These are phyloP conservation scores for Castanea sativa DNA, from an alignment of 306 rosid genomes.

Conservation along the genomic window DNA sequence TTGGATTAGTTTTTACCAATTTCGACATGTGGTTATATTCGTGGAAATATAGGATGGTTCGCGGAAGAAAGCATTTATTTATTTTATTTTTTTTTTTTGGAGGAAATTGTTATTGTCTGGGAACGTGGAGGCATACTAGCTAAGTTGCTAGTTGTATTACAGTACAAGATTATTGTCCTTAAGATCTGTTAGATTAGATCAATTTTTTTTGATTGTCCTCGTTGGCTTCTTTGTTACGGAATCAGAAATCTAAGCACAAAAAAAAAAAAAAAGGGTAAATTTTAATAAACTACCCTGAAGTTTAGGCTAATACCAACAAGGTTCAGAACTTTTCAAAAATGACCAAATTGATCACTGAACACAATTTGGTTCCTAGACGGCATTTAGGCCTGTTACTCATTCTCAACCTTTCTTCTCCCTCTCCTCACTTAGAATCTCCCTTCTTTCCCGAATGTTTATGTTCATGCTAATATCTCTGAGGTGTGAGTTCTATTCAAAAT, in stretches of 20 bases:
- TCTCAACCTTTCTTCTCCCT: too few relatives aligned
- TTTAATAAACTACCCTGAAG: too few relatives aligned
- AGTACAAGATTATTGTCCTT: conserved; percentile 17
- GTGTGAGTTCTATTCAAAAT: too few relatives aligned
- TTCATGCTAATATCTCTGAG: too few relatives aligned
- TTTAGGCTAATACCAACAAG: too few relatives aligned
- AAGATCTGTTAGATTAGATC: not conserved
- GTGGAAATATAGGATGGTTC: conserved; percentile 3
- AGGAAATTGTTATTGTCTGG: conserved; percentile 3
- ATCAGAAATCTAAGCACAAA: not conserved
- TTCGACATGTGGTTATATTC: conserved; percentile 45
- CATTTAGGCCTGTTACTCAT: too few relatives aligned
- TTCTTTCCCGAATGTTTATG: too few relatives aligned
- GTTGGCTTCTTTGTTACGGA: not conserved
- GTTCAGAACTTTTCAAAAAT: too few relatives aligned
- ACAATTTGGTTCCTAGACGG: too few relatives aligned
- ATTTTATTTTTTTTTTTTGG: not conserved
- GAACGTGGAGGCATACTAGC: conserved; percentile 2
- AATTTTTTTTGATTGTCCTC: not conserved
- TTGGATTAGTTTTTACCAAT: conserved; percentile 9
- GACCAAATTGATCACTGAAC: too few relatives aligned
- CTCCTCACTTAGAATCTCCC: too few relatives aligned
- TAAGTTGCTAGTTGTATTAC: not conserved
- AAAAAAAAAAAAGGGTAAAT: too few relatives aligned
- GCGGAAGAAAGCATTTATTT: conserved; percentile 12